phyloP scores from a whole-genome alignment of 345 rosid species.

The Reutealis trisperma region DNA sequence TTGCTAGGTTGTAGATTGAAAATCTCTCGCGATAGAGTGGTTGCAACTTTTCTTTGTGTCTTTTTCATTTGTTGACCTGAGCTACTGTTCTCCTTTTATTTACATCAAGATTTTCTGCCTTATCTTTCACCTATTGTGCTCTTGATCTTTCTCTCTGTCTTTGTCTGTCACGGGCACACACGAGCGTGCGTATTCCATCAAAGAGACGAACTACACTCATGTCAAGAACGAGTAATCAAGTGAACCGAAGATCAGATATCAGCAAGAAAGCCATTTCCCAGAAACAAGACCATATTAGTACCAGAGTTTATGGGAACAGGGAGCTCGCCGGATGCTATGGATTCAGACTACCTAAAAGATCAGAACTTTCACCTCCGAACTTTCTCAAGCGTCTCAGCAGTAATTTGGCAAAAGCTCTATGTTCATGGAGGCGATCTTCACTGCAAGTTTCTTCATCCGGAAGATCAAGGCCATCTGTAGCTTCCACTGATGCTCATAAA shows the following conservation, averaged over 20 bases:
- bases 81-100: slow-evolving; percentile 10
- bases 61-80: slow-evolving; percentile 8
- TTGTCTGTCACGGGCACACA: not conserved
- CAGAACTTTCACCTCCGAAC: slow-evolving; percentile 44
- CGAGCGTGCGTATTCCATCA: not conserved
- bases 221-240: slow-evolving; percentile 35
- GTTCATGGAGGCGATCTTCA: slow-evolving; percentile 39
- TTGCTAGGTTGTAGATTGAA: too few species aligned
- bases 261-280: slow-evolving; percentile 23
- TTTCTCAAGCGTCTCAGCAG: slow-evolving; percentile 49
- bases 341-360: slow-evolving; percentile 46
- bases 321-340: slow-evolving; percentile 44
- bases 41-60: too few species aligned
- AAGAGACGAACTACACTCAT: slow-evolving; percentile 14
- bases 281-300: not conserved
- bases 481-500: slow-evolving; percentile 54
- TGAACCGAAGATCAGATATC: slow-evolving; percentile 11
- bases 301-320: slow-evolving; percentile 20
- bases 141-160: not conserved
- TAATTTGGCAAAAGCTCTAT: slow-evolving; percentile 43
- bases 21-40: too few species aligned
- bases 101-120: not conserved
- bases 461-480: slow-evolving; percentile 40
- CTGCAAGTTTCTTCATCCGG: slow-evolving; percentile 43
- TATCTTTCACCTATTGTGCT: not conserved